Base-by-base conservation (phyloP, 1,139 yeast species). In the Martiniozyma asiatica region DNA sequence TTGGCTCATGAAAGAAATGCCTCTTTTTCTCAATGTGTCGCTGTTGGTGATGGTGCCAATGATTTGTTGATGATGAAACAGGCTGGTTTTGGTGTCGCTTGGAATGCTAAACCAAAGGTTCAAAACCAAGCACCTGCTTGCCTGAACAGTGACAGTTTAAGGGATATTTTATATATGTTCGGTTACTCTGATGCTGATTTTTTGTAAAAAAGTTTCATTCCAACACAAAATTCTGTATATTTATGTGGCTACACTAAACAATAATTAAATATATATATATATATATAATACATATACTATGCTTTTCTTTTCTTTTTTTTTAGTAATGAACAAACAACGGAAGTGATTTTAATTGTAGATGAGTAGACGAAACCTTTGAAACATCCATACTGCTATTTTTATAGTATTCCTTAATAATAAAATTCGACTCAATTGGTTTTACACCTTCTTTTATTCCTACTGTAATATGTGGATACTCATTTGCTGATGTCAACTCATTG, bases 1-100 rank as follows among this genome's bases (percentile, higher is more conserved):
- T 72, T 89, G 25, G 92, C 95, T 1, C 42, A 51, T 3, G 66
- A 65, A 33, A 84, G 81, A 41, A 55, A 56, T 4, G 65, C 87
- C 20, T 71, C 70, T 17, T 58, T 78, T 4, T 56, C 54, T 25
- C 51, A 65, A 12, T 72, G 77, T 0, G 77, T 82, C 29, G 97
- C 97, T 24, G 82, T 92, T 22, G 99, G 99, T 19, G 98, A 92
- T 51, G 98, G 98, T 20, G 94, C 97, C 16, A 92, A 92, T 47
- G 99, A 92, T 55, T 62, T 92, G 50, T 70, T 71, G 25, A 93
- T 93, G 87, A 89, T 92, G 97, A 68, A 63, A 4, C 72, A 59
- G 13, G 96, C 95, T 2, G 97, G 98, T 0, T 81, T 74, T 52
- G 98, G 98, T 13, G 65, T 92, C 36, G 98, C 98, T 0, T 92